These are phyloP conservation scores for Trichoderma pleuroti DNA, from an alignment of 2,329 filamentous ascomycete species.

Conservation along the genomic window DNA sequence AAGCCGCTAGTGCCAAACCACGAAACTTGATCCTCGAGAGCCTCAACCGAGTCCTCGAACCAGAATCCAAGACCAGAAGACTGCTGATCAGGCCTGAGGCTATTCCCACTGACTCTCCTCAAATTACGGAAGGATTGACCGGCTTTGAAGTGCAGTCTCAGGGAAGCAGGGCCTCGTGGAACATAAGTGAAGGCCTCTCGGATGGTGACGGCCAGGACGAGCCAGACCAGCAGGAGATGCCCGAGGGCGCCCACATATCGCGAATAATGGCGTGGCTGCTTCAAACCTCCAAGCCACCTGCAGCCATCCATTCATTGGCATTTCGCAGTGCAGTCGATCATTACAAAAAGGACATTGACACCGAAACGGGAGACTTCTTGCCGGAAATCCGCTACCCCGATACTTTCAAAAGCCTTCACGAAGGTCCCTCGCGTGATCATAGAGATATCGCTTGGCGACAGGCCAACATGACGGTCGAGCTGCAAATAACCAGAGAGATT, in stretches of 20 bases:
- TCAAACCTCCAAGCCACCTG: not conserved
- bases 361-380: slow-evolving; percentile 35
- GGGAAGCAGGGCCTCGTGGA: not conserved
- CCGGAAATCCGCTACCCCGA: slow-evolving; percentile 32
- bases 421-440: slow-evolving; percentile 14
- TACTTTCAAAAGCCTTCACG: slow-evolving; percentile 23
- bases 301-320: not conserved
- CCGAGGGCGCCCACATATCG: not conserved
- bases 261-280: slow-evolving; percentile 1
- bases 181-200: slow-evolving; percentile 1
- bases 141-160: not conserved
- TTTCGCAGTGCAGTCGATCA: not conserved
- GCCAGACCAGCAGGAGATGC: not conserved
- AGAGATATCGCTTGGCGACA: slow-evolving; percentile 29
- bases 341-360: slow-evolving; percentile 35
- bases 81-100: not conserved
- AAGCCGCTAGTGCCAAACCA: not conserved
- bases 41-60: not conserved
- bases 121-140: not conserved
- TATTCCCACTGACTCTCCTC: not conserved
- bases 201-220: not conserved
- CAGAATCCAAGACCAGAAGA: not conserved
- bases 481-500: slow-evolving; percentile 28
- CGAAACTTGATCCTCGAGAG: not conserved
- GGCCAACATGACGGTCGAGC: slow-evolving; percentile 28